Conservation (phyloP, 2,329 filamentous ascomycete species). For the Aspergillus terreus region DNA sequence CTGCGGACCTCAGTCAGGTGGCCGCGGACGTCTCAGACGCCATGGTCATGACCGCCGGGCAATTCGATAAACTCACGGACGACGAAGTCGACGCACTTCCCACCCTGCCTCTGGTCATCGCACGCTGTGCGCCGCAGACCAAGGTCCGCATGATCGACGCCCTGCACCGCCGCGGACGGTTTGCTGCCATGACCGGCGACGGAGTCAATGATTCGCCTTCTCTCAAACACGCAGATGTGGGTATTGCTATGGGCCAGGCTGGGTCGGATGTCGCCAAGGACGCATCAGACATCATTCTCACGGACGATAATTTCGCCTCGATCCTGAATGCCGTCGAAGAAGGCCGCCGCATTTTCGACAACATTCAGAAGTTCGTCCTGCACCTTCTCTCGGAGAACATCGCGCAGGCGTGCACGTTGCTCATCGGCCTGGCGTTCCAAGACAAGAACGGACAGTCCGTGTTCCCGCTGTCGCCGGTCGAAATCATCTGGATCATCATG, state of each 20-base stretch:
- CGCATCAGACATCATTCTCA: conserved; percentile 60
- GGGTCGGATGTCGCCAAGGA: conserved; percentile 76
- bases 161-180: conserved; percentile 53
- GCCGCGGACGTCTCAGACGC: conserved; percentile 57
- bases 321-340: conserved; percentile 78
- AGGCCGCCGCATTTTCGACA: conserved; percentile 78
- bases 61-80: conserved; percentile 72
- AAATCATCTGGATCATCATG: conserved; percentile 92
- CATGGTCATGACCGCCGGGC: conserved; percentile 67
- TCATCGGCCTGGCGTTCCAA: conserved; percentile 75
- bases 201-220: conserved; percentile 83
- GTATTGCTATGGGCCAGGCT: conserved; percentile 75
- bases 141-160: conserved; percentile 81
- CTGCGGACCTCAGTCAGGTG: conserved; percentile 55
- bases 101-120: conserved; percentile 52
- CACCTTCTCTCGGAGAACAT: conserved; percentile 75
- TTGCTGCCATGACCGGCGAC: conserved; percentile 82
- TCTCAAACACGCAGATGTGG: conserved; percentile 73
- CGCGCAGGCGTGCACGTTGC: conserved; percentile 73
- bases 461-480: conserved; percentile 75
- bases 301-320: conserved; percentile 79
- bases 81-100: conserved; percentile 61
- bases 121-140: conserved; percentile 52
- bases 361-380: conserved; percentile 80
- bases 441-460: conserved; percentile 67